These are phyloP conservation scores for Boletus albobrunnescens DNA, from an alignment of 1,284 basidiomycete species.

Conservation along the genomic window DNA sequence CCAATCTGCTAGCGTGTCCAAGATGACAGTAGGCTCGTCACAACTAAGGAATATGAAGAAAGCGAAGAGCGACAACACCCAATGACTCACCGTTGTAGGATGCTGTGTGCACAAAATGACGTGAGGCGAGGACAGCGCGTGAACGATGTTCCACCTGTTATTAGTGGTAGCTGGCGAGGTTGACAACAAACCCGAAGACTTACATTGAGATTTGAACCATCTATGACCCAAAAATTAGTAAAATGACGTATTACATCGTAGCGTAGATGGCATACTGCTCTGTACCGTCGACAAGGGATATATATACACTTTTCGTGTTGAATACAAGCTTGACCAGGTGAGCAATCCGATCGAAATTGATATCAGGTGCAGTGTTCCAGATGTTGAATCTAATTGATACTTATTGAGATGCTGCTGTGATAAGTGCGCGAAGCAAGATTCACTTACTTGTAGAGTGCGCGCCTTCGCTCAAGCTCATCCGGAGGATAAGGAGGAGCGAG, in stretches of 20 bases:
- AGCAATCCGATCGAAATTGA: slow-evolving; percentile 89
- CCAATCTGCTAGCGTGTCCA: slow-evolving; percentile 84
- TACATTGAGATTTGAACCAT: slow-evolving; percentile 84
- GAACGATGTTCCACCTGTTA: slow-evolving; percentile 58
- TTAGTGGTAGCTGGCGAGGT: background rate
- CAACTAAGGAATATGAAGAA: slow-evolving; percentile 43
- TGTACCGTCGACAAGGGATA: slow-evolving; percentile 78
- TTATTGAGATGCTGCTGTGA: background rate
- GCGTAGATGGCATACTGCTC: slow-evolving; percentile 55
- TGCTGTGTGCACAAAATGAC: slow-evolving; percentile 81
- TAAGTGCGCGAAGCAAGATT: background rate
- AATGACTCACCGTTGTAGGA: slow-evolving; percentile 66
- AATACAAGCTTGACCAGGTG: slow-evolving; percentile 91
- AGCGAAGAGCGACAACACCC: background rate
- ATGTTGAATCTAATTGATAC: slow-evolving; percentile 72
- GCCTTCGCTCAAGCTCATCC: slow-evolving; percentile 72
- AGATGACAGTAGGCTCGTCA: slow-evolving; percentile 84
- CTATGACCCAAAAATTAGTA: slow-evolving; percentile 34
- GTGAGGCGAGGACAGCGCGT: slow-evolving; percentile 55
- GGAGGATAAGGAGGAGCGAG: slow-evolving; percentile 78
- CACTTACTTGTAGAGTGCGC: slow-evolving; percentile 75
- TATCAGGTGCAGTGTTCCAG: slow-evolving; percentile 77
- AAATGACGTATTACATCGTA: slow-evolving; percentile 1
- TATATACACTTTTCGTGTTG: slow-evolving; percentile 80
- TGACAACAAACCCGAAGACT: slow-evolving; percentile 20